Conservation (phyloP, 2,329 filamentous ascomycete genomes). For the Penicillium aurantiogriseum region DNA sequence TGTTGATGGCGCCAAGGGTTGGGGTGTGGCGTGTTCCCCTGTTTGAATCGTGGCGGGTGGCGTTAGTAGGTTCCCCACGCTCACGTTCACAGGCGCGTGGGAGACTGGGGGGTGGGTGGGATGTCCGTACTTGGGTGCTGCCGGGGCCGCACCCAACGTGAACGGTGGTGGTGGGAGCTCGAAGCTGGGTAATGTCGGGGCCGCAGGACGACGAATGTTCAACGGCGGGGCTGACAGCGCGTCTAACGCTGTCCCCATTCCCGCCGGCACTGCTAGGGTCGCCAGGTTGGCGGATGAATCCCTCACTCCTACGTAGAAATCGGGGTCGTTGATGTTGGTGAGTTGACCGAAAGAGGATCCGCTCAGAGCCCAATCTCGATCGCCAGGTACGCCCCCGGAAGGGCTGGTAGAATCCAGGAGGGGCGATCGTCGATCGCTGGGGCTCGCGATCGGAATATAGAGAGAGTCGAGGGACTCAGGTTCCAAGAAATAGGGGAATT, state of each 20-base stretch:
- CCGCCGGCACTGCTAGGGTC: slow-evolving; percentile 60
- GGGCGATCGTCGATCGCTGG: slow-evolving; percentile 42
- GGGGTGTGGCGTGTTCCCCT: slow-evolving; percentile 44
- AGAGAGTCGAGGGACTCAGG: slow-evolving; percentile 13
- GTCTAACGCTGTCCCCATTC: slow-evolving; percentile 63
- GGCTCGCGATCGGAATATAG: slow-evolving; percentile 27
- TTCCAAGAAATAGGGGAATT: slow-evolving; percentile 2
- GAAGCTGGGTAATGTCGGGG: slow-evolving; percentile 66
- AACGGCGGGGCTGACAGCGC: slow-evolving; percentile 64
- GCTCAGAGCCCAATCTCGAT: slow-evolving; percentile 49
- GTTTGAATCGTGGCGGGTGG: slow-evolving; percentile 59
- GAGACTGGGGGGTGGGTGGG: slow-evolving; percentile 30
- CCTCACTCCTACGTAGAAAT: slow-evolving; percentile 39
- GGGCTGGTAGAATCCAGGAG: slow-evolving; percentile 51
- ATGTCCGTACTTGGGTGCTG: slow-evolving; percentile 51
- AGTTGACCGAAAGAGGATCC: slow-evolving; percentile 30
- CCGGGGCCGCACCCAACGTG: slow-evolving; percentile 46
- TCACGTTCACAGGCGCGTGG: slow-evolving; percentile 51
- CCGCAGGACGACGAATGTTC: slow-evolving; percentile 67
- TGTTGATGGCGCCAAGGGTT: slow-evolving; percentile 55
- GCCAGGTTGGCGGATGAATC: slow-evolving; percentile 58
- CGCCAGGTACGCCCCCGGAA: slow-evolving; percentile 48
- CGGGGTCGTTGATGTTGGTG: slow-evolving; percentile 35
- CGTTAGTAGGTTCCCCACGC: slow-evolving; percentile 62
- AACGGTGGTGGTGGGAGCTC: slow-evolving; percentile 63